phyloP scores from a whole-genome alignment of 1,139 yeast genomes.

The Saccharomyces hybrid region DNA sequence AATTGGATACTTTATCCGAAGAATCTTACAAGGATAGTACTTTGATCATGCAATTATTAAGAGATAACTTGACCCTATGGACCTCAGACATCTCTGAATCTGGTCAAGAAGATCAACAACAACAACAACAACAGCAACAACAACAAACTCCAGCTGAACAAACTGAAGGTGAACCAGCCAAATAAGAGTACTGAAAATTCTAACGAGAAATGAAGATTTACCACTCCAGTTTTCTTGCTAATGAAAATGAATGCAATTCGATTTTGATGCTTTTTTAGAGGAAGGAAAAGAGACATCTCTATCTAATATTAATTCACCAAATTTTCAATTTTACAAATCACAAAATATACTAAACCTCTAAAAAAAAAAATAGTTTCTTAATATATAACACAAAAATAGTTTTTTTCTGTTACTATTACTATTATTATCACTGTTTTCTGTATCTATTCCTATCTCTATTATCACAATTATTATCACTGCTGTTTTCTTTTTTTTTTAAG shows the following conservation, averaged over 20 bases:
- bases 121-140: slow-evolving; percentile 13
- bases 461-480: too few relatives aligned
- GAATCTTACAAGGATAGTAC: slow-evolving; percentile 98
- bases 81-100: slow-evolving; percentile 91
- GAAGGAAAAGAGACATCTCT: neutral
- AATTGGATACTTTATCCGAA: slow-evolving; percentile 92
- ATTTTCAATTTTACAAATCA: neutral
- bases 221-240: slow-evolving; percentile 1
- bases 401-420: neutral
- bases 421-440: neutral
- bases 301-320: neutral
- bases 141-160: slow-evolving; percentile 39
- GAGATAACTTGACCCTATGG: slow-evolving; percentile 98
- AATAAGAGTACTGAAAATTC: slow-evolving; percentile 7
- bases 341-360: neutral
- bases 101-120: slow-evolving; percentile 44
- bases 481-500: neutral
- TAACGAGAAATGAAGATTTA: slow-evolving; percentile 1
- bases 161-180: slow-evolving; percentile 36
- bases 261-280: neutral
- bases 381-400: neutral
- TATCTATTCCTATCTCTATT: neutral
- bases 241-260: neutral
- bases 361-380: neutral
- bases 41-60: slow-evolving; percentile 93